Evolutionary conservation across 257 asterid species (phyloP).

Genomic region (Pogostemon cablin): DNA sequence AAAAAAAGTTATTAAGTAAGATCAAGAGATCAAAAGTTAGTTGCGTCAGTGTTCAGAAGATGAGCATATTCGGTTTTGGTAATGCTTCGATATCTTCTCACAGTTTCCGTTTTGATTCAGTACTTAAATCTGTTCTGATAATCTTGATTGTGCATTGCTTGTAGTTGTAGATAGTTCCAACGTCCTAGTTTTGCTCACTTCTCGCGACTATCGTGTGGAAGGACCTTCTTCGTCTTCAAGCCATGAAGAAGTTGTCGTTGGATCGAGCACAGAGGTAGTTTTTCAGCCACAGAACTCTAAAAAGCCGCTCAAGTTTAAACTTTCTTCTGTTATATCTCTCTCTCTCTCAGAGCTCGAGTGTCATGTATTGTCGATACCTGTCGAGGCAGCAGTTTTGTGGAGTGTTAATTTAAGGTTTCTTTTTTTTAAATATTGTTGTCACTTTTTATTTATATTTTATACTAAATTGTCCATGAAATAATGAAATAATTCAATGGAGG

Average conservation of each 20-base stretch:
- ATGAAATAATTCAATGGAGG: no score
- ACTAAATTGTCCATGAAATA: no score
- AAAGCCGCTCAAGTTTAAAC: constrained; percentile 57
- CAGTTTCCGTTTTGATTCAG: background rate
- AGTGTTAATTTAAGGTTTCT: no score
- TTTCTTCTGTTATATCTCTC: constrained; percentile 65
- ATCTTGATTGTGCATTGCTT: constrained; percentile 10
- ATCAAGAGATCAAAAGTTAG: constrained; percentile 86
- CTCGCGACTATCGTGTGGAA: constrained; percentile 67
- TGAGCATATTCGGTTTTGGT: constrained; percentile 80
- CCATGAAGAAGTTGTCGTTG: constrained; percentile 56
- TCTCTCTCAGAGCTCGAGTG: constrained; percentile 66
- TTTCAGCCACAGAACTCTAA: constrained; percentile 58
- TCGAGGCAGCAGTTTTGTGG: background rate
- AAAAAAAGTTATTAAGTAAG: constrained; percentile 47
- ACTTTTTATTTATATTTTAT: no score
- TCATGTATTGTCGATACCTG: background rate
- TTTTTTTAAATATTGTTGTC: no score
- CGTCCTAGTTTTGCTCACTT: constrained; percentile 52
- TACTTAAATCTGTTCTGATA: background rate
- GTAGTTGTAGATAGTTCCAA: constrained; percentile 69
- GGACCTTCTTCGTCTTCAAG: constrained; percentile 59
- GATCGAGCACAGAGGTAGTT: constrained; percentile 70
- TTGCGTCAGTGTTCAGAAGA: constrained; percentile 54
- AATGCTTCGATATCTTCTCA: constrained; percentile 28